These are phyloP conservation scores for Camelina sativa DNA, from an alignment of 345 rosid genomes.

Conservation along the genomic window DNA sequence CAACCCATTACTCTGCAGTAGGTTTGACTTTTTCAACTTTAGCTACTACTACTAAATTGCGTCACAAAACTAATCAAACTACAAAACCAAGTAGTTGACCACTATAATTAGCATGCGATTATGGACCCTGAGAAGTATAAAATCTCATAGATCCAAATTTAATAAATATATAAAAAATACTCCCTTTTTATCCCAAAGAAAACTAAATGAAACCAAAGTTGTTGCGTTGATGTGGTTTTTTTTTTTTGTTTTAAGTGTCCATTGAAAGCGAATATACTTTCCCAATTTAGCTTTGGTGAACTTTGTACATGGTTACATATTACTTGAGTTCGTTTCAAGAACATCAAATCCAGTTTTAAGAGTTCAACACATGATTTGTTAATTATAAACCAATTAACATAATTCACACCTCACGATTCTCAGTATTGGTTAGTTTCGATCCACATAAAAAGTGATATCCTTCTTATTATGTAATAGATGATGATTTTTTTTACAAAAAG, in stretches of 20 bases:
- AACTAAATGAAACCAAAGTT: constrained; percentile 4
- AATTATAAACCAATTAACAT: neutral
- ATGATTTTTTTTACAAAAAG: neutral
- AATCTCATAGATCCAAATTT: neutral
- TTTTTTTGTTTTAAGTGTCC: neutral
- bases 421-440: neutral
- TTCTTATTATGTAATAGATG: neutral
- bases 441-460: neutral
- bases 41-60: neutral
- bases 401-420: neutral
- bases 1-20: neutral
- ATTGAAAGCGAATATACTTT: neutral
- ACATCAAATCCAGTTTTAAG: neutral
- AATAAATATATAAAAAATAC: neutral
- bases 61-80: constrained; percentile 17
- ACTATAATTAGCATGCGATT: constrained; percentile 4
- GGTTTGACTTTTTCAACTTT: constrained; percentile 26
- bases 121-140: constrained; percentile 19
- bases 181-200: neutral
- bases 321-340: constrained; percentile 11
- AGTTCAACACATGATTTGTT: neutral
- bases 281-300: constrained; percentile 1
- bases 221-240: neutral
- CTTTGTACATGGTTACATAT: neutral
- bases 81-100: constrained; percentile 1